Base-by-base conservation (phyloP, 1,139 yeast genomes). In the Hansenula lynferdii region DNA sequence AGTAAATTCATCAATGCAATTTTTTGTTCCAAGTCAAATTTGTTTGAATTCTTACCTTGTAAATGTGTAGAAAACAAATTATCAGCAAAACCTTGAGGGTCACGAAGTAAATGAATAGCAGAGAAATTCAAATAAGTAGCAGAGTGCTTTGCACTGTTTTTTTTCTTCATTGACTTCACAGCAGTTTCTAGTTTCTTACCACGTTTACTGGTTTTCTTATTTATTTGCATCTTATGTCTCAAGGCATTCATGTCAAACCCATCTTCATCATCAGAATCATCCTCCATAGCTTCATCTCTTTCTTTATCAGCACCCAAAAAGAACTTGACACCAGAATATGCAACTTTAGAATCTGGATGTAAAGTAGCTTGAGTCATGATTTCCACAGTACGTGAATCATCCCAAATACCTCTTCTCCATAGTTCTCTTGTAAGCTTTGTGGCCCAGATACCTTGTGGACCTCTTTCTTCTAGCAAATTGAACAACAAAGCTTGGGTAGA, bases 381-480 rank as follows among this genome's bases (percentile, higher is more conserved):
- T 62, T 92, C 98, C 19, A 92, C 96, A 0, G 97, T 84, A 52
- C 97, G 72, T 1, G 96, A 76, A 62, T 92, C 99, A 60, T 89
- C 97, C 99, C 99, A 92, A 44, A 92, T 84, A 56, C 96, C 96
- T 57, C 97, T 74, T 66, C 95, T 76, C 99, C 99, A 92, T 40
- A 92, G 70, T 61, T 92, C 97, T 59, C 97, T 75, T 8, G 97
- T 89, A 40, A 92, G 69, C 56, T 87, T 89, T 9, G 97, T 85
- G 5, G 98, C 97, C 97, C 98, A 92, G 23, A 92, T 66, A 29
- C 97, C 97, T 55, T 80, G 85, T 33, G 80, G 67, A 50, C 83
- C 90, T 43, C 84, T 77, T 51, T 82, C 85, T 47, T 85, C 92
- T 35, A 92, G 67, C 47, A 90, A 67, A 52, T 85, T 86, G 67